Percentiles rank a stretch among this genome's conserved stretches.
These are phyloP conservation scores for Colletotrichum somersetense DNA, from an alignment of 2,329 filamentous ascomycete species.

Conservation along the genomic window DNA sequence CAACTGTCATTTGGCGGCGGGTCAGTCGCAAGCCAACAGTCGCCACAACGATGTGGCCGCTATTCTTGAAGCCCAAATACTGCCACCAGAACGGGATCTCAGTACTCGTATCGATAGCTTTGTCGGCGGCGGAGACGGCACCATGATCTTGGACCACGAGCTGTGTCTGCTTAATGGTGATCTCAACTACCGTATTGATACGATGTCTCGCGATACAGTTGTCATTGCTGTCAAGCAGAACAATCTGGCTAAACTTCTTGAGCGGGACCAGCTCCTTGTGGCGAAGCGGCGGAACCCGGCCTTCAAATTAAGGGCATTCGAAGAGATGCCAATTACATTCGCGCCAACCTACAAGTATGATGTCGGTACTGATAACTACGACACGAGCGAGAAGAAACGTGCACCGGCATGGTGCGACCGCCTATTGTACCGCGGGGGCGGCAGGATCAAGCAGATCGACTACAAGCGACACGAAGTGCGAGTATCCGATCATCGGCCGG, in stretches of 20 bases:
- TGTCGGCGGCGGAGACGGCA: conserved; percentile 92
- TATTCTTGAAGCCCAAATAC: conserved; percentile 83
- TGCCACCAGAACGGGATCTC: conserved; percentile 80
- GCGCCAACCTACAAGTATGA: conserved; percentile 99
- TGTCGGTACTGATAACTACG: conserved; percentile 93
- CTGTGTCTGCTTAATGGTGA: conserved; percentile 97
- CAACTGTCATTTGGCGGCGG: conserved; percentile 96
- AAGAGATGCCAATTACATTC: conserved; percentile 91
- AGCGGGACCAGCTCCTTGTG: conserved; percentile 92
- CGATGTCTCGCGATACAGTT: conserved; percentile 93
- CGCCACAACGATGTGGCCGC: conserved; percentile 93
- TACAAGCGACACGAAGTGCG: conserved; percentile 91
- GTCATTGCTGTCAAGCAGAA: conserved; percentile 85
- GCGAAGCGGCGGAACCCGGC: conserved; percentile 90
- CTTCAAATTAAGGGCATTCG: conserved; percentile 89
- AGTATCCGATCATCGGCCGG: conserved; percentile 92
- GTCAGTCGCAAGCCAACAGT: conserved; percentile 88
- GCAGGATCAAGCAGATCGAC: conserved; percentile 86
- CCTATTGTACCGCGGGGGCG: conserved; percentile 85
- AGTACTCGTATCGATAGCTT: conserved; percentile 80
- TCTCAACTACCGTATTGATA: conserved; percentile 97
- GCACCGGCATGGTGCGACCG: conserved; percentile 98
- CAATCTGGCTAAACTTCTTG: conserved; percentile 87
- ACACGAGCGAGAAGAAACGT: conserved; percentile 93
- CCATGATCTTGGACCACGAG: conserved; percentile 96